These are phyloP conservation scores for Aristolochia californica DNA, from an alignment of 164 flowering plant species.

Conservation along the genomic window DNA sequence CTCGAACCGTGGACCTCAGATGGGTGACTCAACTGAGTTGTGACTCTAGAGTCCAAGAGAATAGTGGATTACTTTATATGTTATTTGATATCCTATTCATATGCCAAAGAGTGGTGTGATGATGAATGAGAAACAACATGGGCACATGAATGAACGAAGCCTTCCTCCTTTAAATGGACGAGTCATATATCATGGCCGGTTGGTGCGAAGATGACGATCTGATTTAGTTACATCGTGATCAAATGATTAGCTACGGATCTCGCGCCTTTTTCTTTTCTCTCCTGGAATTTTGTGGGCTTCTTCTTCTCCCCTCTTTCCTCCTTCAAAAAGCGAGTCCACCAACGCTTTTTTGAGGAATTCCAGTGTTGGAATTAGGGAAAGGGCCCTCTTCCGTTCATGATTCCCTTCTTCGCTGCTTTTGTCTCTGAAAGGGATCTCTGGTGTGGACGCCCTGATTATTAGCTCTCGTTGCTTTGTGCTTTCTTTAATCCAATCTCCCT, in stretches of 20 bases:
- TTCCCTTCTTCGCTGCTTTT: not conserved
- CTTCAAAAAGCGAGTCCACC: not conserved
- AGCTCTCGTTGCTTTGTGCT: no score
- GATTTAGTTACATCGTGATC: conserved; percentile 1
- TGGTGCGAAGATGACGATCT: not conserved
- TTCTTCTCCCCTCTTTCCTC: not conserved
- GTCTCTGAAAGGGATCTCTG: not conserved
- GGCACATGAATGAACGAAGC: no score
- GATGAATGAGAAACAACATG: no score
- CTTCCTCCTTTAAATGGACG: no score
- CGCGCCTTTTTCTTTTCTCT: not conserved
- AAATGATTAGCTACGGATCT: conserved; percentile 1
- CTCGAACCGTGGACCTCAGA: no score
- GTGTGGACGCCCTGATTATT: not conserved
- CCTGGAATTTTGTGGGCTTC: not conserved
- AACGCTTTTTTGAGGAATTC: not conserved
- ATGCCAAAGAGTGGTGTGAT: not conserved
- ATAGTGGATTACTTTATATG: not conserved
- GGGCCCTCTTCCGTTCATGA: not conserved
- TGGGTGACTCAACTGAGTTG: no score
- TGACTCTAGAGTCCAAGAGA: no score
- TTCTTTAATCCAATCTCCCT: no score
- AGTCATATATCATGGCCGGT: no score
- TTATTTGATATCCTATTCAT: not conserved
- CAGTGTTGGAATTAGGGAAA: conserved; percentile 5